Conservation (phyloP, 345 rosid genomes). For the Lepidium sativum region DNA sequence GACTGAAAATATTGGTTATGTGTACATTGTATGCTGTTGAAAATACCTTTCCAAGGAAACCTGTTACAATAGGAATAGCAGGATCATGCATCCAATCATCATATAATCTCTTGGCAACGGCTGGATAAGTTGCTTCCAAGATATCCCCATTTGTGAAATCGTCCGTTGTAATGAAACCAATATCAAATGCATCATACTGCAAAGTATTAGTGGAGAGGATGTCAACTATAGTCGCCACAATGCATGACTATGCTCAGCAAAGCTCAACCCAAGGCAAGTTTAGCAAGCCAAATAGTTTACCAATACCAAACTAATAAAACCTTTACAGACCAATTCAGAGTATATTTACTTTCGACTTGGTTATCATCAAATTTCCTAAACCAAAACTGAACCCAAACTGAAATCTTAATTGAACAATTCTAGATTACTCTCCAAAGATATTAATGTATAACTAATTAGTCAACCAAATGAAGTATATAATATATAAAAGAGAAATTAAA, state of each 20-base stretch:
- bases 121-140: conserved; percentile 93
- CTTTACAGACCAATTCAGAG: not conserved
- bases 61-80: conserved; percentile 92
- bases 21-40: not conserved
- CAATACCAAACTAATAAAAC: not conserved
- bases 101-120: conserved; percentile 79
- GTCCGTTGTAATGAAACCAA: conserved; percentile 93
- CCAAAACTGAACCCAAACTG: not conserved
- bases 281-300: not conserved
- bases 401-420: not conserved
- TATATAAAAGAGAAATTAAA: not conserved
- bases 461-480: not conserved
- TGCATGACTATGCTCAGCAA: not conserved
- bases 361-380: not conserved
- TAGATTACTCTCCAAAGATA: not conserved
- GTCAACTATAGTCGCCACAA: not conserved
- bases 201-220: not conserved
- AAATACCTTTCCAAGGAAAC: conserved; percentile 92
- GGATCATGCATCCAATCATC: conserved; percentile 74
- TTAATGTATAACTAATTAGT: not conserved
- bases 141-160: conserved; percentile 98
- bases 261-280: conserved; percentile 9
- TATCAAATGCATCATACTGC: conserved; percentile 97
- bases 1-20: not conserved
- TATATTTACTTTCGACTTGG: not conserved